A percentile compares a stretch with the other conserved stretches of the same genome.
Conservation (phyloP, 768 basidiomycete species). For the Tricholoma furcatifolium region DNA sequence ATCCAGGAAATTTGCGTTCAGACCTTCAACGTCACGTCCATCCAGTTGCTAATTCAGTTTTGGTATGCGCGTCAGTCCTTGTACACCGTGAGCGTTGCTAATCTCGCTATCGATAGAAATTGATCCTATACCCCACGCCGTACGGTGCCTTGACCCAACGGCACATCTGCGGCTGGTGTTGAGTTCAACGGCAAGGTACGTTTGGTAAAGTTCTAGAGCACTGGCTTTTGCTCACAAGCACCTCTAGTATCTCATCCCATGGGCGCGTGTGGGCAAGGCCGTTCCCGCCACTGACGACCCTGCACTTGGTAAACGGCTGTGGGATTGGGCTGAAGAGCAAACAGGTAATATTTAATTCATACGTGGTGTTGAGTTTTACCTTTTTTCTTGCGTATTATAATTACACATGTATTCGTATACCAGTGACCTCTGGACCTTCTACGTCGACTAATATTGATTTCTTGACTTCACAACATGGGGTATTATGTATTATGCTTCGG, state of each 20-base stretch:
- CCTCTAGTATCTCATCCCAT: conserved; percentile 39
- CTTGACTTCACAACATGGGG: no score
- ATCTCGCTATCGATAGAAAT: not conserved
- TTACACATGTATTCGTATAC: no score
- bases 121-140: conserved; percentile 24
- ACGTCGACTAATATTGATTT: no score
- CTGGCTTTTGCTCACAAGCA: not conserved
- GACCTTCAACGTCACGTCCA: conserved; percentile 30
- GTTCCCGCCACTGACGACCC: conserved; percentile 24
- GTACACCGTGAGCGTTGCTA: not conserved
- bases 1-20: conserved; percentile 42
- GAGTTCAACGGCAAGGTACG: conserved; percentile 45
- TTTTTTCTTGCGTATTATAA: not conserved
- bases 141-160: conserved; percentile 49
- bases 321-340: conserved; percentile 46
- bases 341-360: conserved; percentile 20
- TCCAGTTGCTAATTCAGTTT: conserved; percentile 3
- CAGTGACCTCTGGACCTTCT: no score
- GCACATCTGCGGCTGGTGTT: conserved; percentile 39
- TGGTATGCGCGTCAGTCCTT: conserved; percentile 12
- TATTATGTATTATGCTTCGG: no score
- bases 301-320: conserved; percentile 32
- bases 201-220: not conserved
- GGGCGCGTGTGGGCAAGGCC: conserved; percentile 34
- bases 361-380: not conserved